Evolutionary conservation across 495 filamentous ascomycete genomes (phyloP).

Genomic region (Wilcoxina mikolae): DNA sequence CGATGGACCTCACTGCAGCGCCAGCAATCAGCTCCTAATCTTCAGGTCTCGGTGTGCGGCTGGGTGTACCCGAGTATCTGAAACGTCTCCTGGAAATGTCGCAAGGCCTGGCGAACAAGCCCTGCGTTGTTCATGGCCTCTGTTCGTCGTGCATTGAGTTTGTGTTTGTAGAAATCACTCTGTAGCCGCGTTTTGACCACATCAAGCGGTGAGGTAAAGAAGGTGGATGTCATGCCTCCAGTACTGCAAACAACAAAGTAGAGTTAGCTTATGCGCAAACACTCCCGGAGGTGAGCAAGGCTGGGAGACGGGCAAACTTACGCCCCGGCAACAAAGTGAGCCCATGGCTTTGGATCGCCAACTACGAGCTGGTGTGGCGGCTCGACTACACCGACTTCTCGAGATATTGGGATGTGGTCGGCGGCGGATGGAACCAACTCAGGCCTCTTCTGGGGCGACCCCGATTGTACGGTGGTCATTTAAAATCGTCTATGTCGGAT

Average conservation of each 20-base stretch:
- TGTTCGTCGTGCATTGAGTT: conserved; percentile 37
- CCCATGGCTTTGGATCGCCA: conserved; percentile 53
- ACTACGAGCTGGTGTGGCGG: conserved; percentile 15
- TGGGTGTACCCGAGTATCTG: conserved; percentile 47
- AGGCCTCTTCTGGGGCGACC: neutral
- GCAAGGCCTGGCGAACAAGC: conserved; percentile 33
- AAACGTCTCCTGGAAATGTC: conserved; percentile 61
- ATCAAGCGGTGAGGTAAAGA: conserved; percentile 76
- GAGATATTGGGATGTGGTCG: conserved; percentile 24
- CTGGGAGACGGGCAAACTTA: conserved; percentile 32
- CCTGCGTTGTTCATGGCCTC: conserved; percentile 26
- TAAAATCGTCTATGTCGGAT: neutral
- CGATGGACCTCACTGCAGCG: conserved; percentile 45
- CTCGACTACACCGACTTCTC: conserved; percentile 22
- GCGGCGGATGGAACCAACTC: conserved; percentile 9
- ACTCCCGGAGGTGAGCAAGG: neutral
- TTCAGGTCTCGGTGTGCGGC: neutral
- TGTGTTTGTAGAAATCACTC: conserved; percentile 76
- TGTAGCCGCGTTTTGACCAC: conserved; percentile 83
- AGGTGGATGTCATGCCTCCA: conserved; percentile 75
- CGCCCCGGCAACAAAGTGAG: conserved; percentile 80
- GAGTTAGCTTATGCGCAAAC: neutral
- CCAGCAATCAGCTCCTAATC: neutral
- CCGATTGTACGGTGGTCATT: neutral
- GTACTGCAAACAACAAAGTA: conserved; percentile 37